Evolutionary conservation across 164 flowering plant genomes (phyloP).

Genomic region (Paratinospora sagittata): DNA sequence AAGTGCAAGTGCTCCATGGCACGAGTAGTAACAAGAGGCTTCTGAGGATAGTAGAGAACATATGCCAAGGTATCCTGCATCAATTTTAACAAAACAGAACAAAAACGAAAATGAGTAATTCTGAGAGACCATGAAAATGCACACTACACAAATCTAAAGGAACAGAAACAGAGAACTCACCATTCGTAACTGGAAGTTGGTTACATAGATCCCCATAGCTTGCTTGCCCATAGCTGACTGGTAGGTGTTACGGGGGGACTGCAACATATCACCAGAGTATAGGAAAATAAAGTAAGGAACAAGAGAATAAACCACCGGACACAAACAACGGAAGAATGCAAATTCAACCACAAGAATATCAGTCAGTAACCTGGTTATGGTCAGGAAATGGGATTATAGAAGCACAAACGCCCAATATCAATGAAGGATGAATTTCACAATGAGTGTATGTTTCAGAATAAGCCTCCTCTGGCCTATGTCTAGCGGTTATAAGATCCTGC

Average conservation of each 20-base stretch:
- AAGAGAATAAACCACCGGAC: neutral
- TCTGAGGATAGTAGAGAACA: constrained; percentile 93
- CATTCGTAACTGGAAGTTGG: constrained; percentile 95
- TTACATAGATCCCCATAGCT: constrained; percentile 99
- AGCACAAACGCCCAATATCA: constrained; percentile 98
- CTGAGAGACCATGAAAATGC: neutral
- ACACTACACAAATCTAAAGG: neutral
- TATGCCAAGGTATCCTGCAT: constrained; percentile 93
- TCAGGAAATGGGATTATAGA: constrained; percentile 99
- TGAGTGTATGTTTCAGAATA: constrained; percentile 89
- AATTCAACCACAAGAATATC: neutral
- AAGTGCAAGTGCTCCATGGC: constrained; percentile 99
- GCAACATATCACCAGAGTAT: constrained; percentile 9
- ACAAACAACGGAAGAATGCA: neutral
- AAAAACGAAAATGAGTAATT: neutral
- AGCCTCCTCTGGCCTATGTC: constrained; percentile 71
- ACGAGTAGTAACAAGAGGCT: constrained; percentile 95
- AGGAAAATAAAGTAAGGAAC: neutral
- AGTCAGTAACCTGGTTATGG: constrained; percentile 73
- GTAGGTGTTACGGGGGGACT: constrained; percentile 99
- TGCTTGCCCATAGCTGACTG: constrained; percentile 99
- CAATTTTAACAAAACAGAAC: constrained; percentile 8
- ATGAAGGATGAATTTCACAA: constrained; percentile 96
- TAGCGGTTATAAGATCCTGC: constrained; percentile 82
- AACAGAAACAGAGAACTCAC: constrained; percentile 26